phyloP scores from a whole-genome alignment of 306 rosid species.

The Leucaena leucocephala region DNA sequence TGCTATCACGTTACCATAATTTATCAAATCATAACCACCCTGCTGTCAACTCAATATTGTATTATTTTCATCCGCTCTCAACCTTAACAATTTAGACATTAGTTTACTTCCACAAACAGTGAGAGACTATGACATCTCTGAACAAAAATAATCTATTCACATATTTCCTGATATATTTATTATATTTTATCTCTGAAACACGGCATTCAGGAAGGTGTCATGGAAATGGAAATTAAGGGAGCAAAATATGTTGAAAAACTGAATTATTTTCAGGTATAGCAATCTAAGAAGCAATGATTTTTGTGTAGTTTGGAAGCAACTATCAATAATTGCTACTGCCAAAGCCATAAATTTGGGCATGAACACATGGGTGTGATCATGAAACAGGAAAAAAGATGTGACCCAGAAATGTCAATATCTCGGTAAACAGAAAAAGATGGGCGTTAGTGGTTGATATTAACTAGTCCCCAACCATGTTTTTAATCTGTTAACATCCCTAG shows the following conservation, averaged over 20 bases:
- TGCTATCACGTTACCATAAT: constrained; percentile 32
- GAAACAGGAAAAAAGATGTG: constrained; percentile 38
- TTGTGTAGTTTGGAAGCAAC: constrained; percentile 52
- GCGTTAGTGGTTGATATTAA: constrained; percentile 39
- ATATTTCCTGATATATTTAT: not conserved
- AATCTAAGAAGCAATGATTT: constrained; percentile 4
- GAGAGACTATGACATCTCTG: not conserved
- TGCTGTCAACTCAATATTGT: not conserved
- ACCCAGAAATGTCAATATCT: constrained; percentile 42
- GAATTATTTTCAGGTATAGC: not conserved
- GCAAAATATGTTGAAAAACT: not conserved
- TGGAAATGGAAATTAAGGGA: not conserved
- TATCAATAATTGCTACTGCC: constrained; percentile 35
- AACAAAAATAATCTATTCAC: not conserved
- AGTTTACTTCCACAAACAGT: not conserved
- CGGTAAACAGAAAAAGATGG: constrained; percentile 37
- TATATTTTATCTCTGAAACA: not conserved
- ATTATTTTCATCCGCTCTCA: not conserved
- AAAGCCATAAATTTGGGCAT: constrained; percentile 27
- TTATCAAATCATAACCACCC: constrained; percentile 36
- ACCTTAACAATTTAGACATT: constrained; percentile 6
- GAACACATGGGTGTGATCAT: constrained; percentile 39
- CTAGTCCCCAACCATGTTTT: constrained; percentile 36
- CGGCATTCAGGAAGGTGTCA: not conserved
- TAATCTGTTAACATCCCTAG: constrained; percentile 34